Base-by-base conservation (phyloP, 2,329 filamentous ascomycete species). In the Aquanectria penicillioides region DNA sequence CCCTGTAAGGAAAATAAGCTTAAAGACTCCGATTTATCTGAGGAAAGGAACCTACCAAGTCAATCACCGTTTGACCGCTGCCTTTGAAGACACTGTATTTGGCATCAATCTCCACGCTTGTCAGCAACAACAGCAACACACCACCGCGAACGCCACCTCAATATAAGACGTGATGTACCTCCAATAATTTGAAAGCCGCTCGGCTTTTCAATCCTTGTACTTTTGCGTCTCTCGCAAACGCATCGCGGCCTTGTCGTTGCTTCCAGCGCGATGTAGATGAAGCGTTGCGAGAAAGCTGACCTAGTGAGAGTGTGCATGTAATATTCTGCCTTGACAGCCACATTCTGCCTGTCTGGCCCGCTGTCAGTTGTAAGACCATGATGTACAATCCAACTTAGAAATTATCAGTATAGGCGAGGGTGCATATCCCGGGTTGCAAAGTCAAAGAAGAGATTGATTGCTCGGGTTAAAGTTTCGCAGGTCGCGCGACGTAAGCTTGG, bases 141-240 rank as follows among this genome's bases (percentile, higher is more conserved):
- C 33, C 18, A 9, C 12, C 13, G 7, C 12, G 6, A 2, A 7
- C 7, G 68, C 15, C 8, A 10, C 11, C n/a, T n/a, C n/a, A n/a
- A n/a, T 15, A 10, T 3, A 11, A 10, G 18, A 20, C 4, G 11
- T 6, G 23, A 10, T 70, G 26, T 72, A 93, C 93, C 82, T 97
- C 91, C 15, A 97, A 77, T 9, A 99, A 81, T 76, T 99, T 99
- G 76, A 95, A 97, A 0, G 94, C 95, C 22, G 95, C 95, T 62
- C 95, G 87, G 69, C 93, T 96, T 77, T 94, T 97, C 57, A 97
- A 79, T 0, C 89, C 89, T 65, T 91, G 84, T 2, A 96, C 87
- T 70, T 88, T 90, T 40, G 95, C 94, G 68, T 91, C 86, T 54
- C 86, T 86, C 0, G 90, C 86, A 73, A 88, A 97, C 15, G 77